Conservation (phyloP, 768 basidiomycete genomes). For the Podaxis pistillaris region DNA sequence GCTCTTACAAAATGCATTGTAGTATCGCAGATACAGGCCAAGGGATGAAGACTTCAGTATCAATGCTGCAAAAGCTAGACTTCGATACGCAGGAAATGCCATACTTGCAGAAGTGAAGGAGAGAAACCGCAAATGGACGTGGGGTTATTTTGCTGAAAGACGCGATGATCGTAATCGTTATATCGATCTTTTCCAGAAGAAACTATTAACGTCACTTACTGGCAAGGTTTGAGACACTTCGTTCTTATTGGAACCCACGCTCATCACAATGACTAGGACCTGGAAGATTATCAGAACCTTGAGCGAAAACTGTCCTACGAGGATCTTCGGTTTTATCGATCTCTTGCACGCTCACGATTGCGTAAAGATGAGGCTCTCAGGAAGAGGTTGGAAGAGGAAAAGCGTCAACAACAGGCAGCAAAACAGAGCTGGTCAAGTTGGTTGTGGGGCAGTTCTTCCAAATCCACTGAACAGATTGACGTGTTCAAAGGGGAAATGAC, state of each 20-base stretch:
- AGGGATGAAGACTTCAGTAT: slow-evolving; percentile 52
- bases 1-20: slow-evolving; percentile 15
- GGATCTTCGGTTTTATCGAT: slow-evolving; percentile 96
- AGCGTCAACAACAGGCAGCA: slow-evolving; percentile 47
- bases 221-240: slow-evolving; percentile 47
- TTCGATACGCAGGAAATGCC: slow-evolving; percentile 77
- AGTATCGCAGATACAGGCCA: slow-evolving; percentile 87
- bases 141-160: slow-evolving; percentile 86
- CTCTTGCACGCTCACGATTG: slow-evolving; percentile 84
- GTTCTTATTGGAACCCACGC: not conserved
- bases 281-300: slow-evolving; percentile 52
- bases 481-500: slow-evolving; percentile 73
- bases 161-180: slow-evolving; percentile 86
- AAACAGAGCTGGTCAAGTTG: slow-evolving; percentile 67
- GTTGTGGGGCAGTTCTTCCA: slow-evolving; percentile 71
- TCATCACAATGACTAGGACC: slow-evolving; percentile 41
- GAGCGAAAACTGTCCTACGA: slow-evolving; percentile 89
- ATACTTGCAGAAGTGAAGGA: slow-evolving; percentile 84
- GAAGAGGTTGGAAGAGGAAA: slow-evolving; percentile 68
- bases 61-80: slow-evolving; percentile 65
- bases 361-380: slow-evolving; percentile 79
- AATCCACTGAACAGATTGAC: slow-evolving; percentile 43
- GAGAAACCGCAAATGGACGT: slow-evolving; percentile 83
- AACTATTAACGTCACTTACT: slow-evolving; percentile 50
- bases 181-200: slow-evolving; percentile 81